Conservation (phyloP, 2,329 filamentous ascomycete genomes). For the Cercospora sesami region DNA sequence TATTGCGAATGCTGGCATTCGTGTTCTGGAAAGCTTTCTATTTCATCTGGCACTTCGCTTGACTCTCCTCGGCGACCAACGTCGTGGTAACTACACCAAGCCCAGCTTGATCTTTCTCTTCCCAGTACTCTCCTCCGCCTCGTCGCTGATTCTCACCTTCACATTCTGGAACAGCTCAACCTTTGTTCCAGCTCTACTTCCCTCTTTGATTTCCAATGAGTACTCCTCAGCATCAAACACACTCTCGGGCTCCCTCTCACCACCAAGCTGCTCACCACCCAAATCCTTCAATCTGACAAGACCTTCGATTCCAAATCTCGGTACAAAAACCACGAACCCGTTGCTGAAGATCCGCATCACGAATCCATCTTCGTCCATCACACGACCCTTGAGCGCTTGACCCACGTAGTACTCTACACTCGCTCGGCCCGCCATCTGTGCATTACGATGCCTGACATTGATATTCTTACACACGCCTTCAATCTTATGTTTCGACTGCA, state of each 20-base stretch:
- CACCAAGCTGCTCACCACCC: constrained; percentile 50
- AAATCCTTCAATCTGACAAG: constrained; percentile 84
- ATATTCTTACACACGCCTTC: constrained; percentile 98
- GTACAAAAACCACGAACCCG: constrained; percentile 94
- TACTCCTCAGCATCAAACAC: constrained; percentile 86
- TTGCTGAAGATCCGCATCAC: constrained; percentile 98
- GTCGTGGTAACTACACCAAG: constrained; percentile 38
- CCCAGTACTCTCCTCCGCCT: constrained; percentile 92
- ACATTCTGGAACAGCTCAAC: constrained; percentile 93
- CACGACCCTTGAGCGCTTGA: constrained; percentile 80
- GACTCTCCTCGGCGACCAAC: neutral
- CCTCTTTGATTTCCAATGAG: constrained; percentile 62
- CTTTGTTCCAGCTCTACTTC: constrained; percentile 43
- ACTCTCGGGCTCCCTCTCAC: constrained; percentile 69
- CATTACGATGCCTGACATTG: constrained; percentile 95
- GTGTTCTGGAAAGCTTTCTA: neutral
- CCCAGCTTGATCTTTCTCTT: constrained; percentile 85
- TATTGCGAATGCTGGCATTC: neutral
- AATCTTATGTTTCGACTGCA: constrained; percentile 79
- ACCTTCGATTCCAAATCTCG: constrained; percentile 91
- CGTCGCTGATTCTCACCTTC: constrained; percentile 81
- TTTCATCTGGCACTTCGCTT: neutral
- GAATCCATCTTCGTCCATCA: constrained; percentile 83
- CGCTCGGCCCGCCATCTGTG: constrained; percentile 89
- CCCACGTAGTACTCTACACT: constrained; percentile 98